Evolutionary conservation across 2,329 filamentous ascomycete genomes (phyloP), one percentile per base, ranked within the genome.

Genomic region (Alternaria postmessia): DNA sequence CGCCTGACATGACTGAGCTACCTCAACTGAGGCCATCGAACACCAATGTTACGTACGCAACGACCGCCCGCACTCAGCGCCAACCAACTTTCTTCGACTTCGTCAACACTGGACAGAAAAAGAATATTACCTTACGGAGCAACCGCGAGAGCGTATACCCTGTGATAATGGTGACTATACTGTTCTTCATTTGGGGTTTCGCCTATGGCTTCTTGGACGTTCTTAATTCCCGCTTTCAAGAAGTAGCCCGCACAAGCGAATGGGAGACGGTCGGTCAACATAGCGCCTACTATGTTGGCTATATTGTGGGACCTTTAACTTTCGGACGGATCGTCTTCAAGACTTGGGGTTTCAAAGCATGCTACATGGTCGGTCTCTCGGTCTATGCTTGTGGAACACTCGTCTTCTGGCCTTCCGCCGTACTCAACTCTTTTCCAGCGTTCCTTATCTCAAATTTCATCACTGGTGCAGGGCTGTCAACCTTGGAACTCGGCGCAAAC

Each of bases 111-210:
- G 68, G 69, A 7, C 70, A 82, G 63, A 88, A 88, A 3, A 92
- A 91, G 77, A 91, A 88, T 71, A 88, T 93, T 82, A 85, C 92
- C 7, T 82, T 87, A 22, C 86, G 88, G 57, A 87, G 86, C 1
- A 83, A 83, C 1, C 75, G 79, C 11, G 90, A 93, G 63, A 91
- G 89, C 0, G 80, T 91, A 66, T 90, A 88, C 64, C 92, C 92
- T 64, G 89, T 91, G 70, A 84, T 86, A 16, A 83, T 92, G 64
- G 92, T 96, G 22, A 92, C 91, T 1, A 85, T 94, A 7, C 82
- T 97, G 0, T 96, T 97, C 79, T 88, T 96, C 65, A 81, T 97
- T 3, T 96, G 93, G 93, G 94, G 94, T 0, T 90, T 97, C 59
- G 93, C 93, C 0, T 97, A 97, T 69, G 94, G 94, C 0, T 84